Base-by-base conservation (phyloP, 129 eudicot species). In the Heracleum sosnowskyi region DNA sequence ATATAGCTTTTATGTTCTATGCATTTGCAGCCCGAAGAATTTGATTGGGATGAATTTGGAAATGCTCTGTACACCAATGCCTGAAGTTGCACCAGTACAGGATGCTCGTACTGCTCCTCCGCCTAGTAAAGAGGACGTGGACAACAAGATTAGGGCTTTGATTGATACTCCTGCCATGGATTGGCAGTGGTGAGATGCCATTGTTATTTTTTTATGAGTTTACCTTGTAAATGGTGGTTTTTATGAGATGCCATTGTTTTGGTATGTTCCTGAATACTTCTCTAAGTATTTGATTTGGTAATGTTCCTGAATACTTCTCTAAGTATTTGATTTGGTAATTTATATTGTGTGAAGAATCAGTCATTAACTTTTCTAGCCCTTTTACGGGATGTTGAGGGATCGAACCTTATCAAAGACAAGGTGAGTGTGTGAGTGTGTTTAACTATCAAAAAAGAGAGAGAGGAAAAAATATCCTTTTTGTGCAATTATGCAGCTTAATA, bases 41-140 rank as follows among this genome's bases (percentile, higher is more conserved):
- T 89, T 46, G 98, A 91, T 17, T 91, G 91, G 87, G 98, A 91
- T 89, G 98, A 89, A 85, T 93, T 93, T 82, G 98, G 98, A 35
- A 86, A 86, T 86, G 98, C 89, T 73, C 75, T 91, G 42, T 93
- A 93, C 72, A n/a, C 91, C 91, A 34, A 89, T 89, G 78, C 98
- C 98, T 63, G 97, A 93, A 73, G 86, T 77, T 40, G 77, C 75
- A 22, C 83, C 86, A 84, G 69, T 68, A 86, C 51, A 82, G 79
- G 83, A 85, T 83, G 79, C 79, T 69, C 93, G 85, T 73, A 90
- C 87, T 82, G 87, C 88, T 35, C 83, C 86, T 11, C 87, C 93
- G 51, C 88, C 92, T 42, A 91, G 91, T 76, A 87, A 87, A 83
- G 93, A 80, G 64, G 96, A 93, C 11, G 97, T 91, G 81, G 93